Percentiles rank a stretch among this genome's conserved stretches.
phyloP scores from a whole-genome alignment of 148 eudicot species.

The Polygonum aviculare region DNA sequence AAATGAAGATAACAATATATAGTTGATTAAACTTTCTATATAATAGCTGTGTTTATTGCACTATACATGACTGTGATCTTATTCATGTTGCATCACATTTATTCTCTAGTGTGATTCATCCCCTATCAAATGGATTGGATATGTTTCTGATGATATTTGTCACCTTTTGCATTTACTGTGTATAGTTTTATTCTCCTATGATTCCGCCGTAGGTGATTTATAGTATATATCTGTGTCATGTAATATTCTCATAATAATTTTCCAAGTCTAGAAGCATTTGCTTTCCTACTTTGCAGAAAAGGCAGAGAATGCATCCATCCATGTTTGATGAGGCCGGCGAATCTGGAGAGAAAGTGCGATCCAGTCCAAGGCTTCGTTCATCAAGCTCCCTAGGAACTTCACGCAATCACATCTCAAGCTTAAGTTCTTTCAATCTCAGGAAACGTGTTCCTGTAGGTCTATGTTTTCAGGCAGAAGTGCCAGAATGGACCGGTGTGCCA shows the following conservation, averaged over 20 bases:
- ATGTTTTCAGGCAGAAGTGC: conserved; percentile 54
- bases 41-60: background rate
- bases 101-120: background rate
- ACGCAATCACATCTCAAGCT: conserved; percentile 18
- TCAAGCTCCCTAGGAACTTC: conserved; percentile 22
- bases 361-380: conserved; percentile 42
- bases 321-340: conserved; percentile 49
- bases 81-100: background rate
- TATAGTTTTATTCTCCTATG: background rate
- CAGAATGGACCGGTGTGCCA: conserved; percentile 42
- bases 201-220: background rate
- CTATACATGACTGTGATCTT: background rate
- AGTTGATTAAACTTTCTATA: background rate
- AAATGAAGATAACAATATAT: background rate
- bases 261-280: background rate
- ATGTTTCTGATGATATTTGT: background rate
- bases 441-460: conserved; percentile 52
- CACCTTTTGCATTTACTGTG: background rate
- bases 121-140: background rate
- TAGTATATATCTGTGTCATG: background rate
- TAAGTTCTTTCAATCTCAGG: conserved; percentile 18
- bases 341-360: conserved; percentile 36
- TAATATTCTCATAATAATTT: background rate
- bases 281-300: conserved; percentile 31
- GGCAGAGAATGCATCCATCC: conserved; percentile 69